Base-by-base conservation (phyloP, 495 filamentous ascomycete species). In the Thermochaetoides thermophila region DNA sequence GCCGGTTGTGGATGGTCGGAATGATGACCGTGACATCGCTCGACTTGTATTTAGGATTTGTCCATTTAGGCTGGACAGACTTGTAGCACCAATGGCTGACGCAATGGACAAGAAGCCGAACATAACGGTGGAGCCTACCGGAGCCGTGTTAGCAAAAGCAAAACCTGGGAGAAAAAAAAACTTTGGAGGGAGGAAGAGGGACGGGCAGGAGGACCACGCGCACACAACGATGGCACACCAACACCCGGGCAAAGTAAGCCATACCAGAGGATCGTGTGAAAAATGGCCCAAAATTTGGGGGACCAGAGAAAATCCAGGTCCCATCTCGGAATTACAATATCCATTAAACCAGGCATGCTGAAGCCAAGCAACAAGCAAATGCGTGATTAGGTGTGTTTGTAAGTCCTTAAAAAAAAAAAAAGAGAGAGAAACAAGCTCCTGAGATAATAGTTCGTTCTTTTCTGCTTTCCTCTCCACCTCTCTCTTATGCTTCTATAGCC, bases 1-100 rank as follows among this genome's bases (percentile, higher is more conserved):
- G 64, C 25, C 38, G 54, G 39, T 70, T 68, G 37, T 71, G 58
- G 16, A 71, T 64, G 9, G 66, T 70, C 5, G 71, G 69, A 28
- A 75, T 59, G 29, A 75, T 59, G 27, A 73, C 67, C 7, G 68
- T 72, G 30, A 71, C 67, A 43, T 75, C 63, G 7, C 54, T 32
- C 12, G 59, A 50, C n/a, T 49, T 63, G 38, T 64, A 59, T 5
- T 32, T 56, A 15, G 69, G 62, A 29, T 66, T 54, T 3, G 42
- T 40, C 7, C 55, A 59, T 33, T 61, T 56, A 3, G 60, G 57
- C 17, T 54, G 47, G n/a, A 41, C 38, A 15, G 61, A 59, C 34
- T 59, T 61, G 48, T 69, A 70, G 13, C 35, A 33, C 63, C 64
- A 68, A 36, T 68, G 68, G 20, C 59, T 66, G 20, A 63, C 17